Conservation (phyloP, 805 yeast species). For the Saccharomycopsis schoenii region DNA sequence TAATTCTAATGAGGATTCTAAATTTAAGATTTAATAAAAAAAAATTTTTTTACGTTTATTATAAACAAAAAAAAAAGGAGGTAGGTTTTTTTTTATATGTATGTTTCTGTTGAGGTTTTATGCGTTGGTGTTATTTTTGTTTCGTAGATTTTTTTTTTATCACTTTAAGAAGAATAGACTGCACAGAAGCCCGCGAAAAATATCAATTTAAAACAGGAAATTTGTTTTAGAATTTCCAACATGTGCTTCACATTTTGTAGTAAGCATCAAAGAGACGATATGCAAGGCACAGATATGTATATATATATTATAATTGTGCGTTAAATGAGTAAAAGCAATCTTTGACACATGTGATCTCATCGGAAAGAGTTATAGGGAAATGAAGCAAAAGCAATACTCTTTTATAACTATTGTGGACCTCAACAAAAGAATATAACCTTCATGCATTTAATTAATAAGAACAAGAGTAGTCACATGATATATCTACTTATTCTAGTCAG, state of each 20-base stretch:
- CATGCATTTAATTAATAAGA: no score
- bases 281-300: neutral
- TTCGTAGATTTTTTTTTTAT: neutral
- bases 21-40: neutral
- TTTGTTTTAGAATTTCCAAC: neutral
- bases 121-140: neutral
- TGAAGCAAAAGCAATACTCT: no score
- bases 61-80: neutral
- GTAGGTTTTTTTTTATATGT: neutral
- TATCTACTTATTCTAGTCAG: no score
- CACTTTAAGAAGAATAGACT: neutral
- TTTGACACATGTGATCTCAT: no score
- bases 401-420: no score
- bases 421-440: no score
- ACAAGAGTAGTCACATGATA: no score
- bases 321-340: no score
- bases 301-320: no score
- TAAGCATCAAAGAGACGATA: neutral
- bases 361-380: no score
- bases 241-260: neutral
- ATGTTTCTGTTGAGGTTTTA: neutral
- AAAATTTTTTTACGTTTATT: neutral
- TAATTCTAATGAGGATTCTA: neutral
- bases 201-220: neutral
- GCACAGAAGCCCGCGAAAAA: neutral